Percentiles rank a stretch among this genome's conserved stretches.
phyloP scores from a whole-genome alignment of 495 filamentous ascomycete genomes.

The Neurospora tetrasperma region DNA sequence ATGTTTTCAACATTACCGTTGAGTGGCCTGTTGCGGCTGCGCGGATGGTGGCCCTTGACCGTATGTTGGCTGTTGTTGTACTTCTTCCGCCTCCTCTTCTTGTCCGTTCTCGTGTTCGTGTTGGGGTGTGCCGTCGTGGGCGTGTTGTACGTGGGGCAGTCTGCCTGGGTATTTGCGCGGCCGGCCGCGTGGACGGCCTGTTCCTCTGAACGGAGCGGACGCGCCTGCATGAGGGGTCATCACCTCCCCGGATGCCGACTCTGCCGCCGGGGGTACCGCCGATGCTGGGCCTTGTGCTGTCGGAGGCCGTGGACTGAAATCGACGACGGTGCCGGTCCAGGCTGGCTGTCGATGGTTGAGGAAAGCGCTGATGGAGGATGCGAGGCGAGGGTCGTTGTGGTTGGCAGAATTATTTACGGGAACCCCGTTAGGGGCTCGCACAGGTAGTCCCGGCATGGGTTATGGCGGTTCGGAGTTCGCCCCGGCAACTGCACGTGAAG shows the following conservation, averaged over 20 bases:
- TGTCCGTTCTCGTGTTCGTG: not conserved
- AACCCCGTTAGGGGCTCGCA: not conserved
- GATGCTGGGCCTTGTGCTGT: not conserved
- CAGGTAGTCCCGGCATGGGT: not conserved
- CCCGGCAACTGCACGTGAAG: not conserved
- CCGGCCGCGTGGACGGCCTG: not conserved
- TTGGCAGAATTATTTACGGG: not conserved
- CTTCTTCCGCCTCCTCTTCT: not conserved
- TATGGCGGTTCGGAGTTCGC: not conserved
- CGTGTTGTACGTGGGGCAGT: not conserved
- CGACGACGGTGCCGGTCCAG: not conserved
- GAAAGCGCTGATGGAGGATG: constrained; percentile 6
- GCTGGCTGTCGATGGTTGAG: constrained; percentile 5
- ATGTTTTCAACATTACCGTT: constrained; percentile 9
- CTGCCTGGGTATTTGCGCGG: not conserved
- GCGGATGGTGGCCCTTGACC: not conserved
- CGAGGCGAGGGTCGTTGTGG: constrained; percentile 1
- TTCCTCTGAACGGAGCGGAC: not conserved
- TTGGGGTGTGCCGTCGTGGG: not conserved
- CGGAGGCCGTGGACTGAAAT: not conserved
- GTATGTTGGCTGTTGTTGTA: not conserved
- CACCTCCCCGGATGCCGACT: not conserved
- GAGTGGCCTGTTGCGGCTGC: constrained; percentile 5
- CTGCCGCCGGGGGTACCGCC: not conserved
- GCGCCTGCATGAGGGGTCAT: not conserved